Evolutionary conservation across 139 green algal genomes (phyloP), one percentile per base, ranked within the genome.

Genomic region (Chlamydomonas sp.): DNA sequence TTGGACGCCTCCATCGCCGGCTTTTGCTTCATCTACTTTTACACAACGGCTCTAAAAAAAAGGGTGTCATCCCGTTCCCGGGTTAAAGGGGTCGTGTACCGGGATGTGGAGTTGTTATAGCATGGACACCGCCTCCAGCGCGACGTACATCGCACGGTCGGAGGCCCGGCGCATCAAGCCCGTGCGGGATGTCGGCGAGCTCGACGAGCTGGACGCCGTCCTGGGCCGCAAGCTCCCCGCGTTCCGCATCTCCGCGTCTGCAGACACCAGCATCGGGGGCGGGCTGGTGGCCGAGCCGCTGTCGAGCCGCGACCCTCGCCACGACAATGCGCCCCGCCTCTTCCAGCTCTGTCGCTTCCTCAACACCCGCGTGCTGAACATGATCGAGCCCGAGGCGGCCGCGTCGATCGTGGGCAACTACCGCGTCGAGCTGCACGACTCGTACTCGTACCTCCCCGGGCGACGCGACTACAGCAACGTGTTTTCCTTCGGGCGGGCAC

Each of bases 391-490:
- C n/a, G n/a, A n/a, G n/a, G 47, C 20, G 24, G 54, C 26, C 54
- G 54, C 26, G 54, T 33, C 26, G 16, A 10, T 8, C 6, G 54
- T 30, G 34, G 24, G 30, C 57, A 22, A 33, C 57, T 47, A 49
- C 33, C 28, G 30, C 20, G 47, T 67, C 28, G 60, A 67, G 60
- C 26, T 67, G 60, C 60, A 67, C 60, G 60, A 67, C 33, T 67
- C 60, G 8, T 67, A 67, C 60, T 38, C 60, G 29, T 67, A 67
- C 60, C 30, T 67, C 5, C 31, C 30, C 29, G 60, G 29, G 5
- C 60, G 60, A 22, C 29, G 47, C 22, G 29, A 8, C 10, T 67
- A 67, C 30, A 10, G 30, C 22, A 29, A 67, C 8, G 28, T 10
- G 29, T n/a, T 67, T 5, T 33, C 60, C 5, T 67, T 67, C 60